These are phyloP conservation scores for Myriosclerotinia duriaeana DNA, from an alignment of 2,329 filamentous ascomycete species.

Conservation along the genomic window DNA sequence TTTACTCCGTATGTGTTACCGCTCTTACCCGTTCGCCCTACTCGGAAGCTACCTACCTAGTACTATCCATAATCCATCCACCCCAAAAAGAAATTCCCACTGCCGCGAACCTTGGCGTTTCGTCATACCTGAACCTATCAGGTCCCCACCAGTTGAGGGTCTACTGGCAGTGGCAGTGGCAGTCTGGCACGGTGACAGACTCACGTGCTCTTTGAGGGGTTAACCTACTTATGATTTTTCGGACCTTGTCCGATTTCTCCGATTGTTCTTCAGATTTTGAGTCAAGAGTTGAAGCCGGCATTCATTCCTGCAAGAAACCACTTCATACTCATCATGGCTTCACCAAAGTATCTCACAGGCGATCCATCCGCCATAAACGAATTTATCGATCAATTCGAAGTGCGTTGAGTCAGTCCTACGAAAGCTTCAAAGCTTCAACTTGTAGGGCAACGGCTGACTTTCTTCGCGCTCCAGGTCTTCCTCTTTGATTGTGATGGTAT, in stretches of 20 bases:
- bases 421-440: constrained; percentile 11
- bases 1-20: neutral
- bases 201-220: constrained; percentile 21
- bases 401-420: constrained; percentile 51
- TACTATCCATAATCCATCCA: too few relatives aligned
- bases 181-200: too few relatives aligned
- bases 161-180: too few relatives aligned
- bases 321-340: constrained; percentile 7
- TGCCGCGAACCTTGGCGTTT: neutral
- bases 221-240: neutral
- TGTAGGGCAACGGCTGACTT: constrained; percentile 28
- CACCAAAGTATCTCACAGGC: constrained; percentile 71
- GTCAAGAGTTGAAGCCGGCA: neutral
- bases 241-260: constrained; percentile 4
- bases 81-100: constrained; percentile 3
- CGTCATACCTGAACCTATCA: constrained; percentile 16
- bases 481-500: constrained; percentile 96
- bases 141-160: neutral
- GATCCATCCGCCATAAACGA: constrained; percentile 73
- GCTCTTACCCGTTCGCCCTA: neutral
- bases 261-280: constrained; percentile 5
- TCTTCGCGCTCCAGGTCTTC: constrained; percentile 63
- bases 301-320: neutral
- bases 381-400: constrained; percentile 90
- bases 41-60: too few relatives aligned